These are phyloP conservation scores for Trichocladium uniseriatum DNA, from an alignment of 495 filamentous ascomycete species.

Conservation along the genomic window DNA sequence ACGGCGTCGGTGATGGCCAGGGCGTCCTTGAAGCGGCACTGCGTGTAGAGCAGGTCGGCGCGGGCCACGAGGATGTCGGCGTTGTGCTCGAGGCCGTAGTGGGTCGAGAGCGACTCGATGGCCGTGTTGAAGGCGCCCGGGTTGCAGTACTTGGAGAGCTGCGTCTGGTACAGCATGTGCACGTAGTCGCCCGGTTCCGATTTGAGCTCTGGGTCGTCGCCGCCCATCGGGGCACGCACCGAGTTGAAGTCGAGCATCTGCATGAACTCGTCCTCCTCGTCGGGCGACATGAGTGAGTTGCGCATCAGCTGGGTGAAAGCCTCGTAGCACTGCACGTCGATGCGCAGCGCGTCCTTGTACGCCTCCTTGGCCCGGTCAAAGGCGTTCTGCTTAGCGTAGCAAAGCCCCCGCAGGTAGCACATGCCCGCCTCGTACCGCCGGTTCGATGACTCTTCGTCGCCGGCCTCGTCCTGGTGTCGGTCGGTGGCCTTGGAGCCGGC, in stretches of 20 bases:
- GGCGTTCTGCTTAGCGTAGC: constrained; percentile 94
- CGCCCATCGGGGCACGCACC: constrained; percentile 42
- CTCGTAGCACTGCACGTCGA: constrained; percentile 97
- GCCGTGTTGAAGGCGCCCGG: constrained; percentile 75
- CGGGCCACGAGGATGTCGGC: constrained; percentile 87
- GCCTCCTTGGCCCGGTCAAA: constrained; percentile 97
- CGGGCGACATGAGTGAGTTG: constrained; percentile 94
- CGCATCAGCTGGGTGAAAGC: constrained; percentile 97
- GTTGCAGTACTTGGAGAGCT: constrained; percentile 91
- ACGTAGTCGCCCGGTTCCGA: constrained; percentile 86
- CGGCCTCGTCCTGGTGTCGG: constrained; percentile 40
- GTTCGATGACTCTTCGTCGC: constrained; percentile 65
- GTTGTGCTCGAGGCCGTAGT: constrained; percentile 82
- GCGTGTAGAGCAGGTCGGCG: constrained; percentile 86
- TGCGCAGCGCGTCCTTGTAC: constrained; percentile 92
- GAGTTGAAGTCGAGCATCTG: constrained; percentile 86
- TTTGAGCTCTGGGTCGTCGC: constrained; percentile 45
- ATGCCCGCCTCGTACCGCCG: constrained; percentile 89
- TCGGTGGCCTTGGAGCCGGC: constrained; percentile 39
- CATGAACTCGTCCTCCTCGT: constrained; percentile 90
- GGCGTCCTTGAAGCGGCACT: constrained; percentile 85
- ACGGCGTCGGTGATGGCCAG: constrained; percentile 75
- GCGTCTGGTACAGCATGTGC: constrained; percentile 93
- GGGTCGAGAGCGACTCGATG: constrained; percentile 80
- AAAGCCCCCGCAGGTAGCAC: constrained; percentile 89